A percentile compares a stretch with the other conserved stretches of the same genome.
Conservation (phyloP, 257 asterid genomes). For the Lithospermum erythrorhizon region DNA sequence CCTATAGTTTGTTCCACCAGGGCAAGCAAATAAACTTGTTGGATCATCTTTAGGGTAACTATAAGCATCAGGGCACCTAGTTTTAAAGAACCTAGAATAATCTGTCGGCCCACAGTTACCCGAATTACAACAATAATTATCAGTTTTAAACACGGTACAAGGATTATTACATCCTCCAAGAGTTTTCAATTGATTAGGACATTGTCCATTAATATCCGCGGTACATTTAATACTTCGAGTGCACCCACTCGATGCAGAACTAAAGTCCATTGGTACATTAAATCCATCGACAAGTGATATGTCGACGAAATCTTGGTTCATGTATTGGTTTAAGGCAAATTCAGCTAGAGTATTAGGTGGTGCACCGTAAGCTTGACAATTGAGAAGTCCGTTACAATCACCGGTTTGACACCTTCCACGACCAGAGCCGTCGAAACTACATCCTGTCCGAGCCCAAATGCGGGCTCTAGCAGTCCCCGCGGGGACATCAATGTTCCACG, state of each 20-base stretch:
- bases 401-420: slow-evolving; percentile 25
- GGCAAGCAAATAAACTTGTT: slow-evolving; percentile 18
- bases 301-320: slow-evolving; percentile 39
- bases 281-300: slow-evolving; percentile 59
- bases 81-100: slow-evolving; percentile 43
- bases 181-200: slow-evolving; percentile 36
- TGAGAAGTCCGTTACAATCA: slow-evolving; percentile 25
- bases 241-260: slow-evolving; percentile 5
- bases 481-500: slow-evolving; percentile 11
- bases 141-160: slow-evolving; percentile 50
- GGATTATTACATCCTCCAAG: slow-evolving; percentile 81
- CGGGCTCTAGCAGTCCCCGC: slow-evolving; percentile 18
- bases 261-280: slow-evolving; percentile 36
- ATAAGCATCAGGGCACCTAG: slow-evolving; percentile 44
- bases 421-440: slow-evolving; percentile 19
- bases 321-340: slow-evolving; percentile 29
- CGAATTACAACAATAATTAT: slow-evolving; percentile 55
- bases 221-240: slow-evolving; percentile 34
- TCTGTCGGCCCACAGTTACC: slow-evolving; percentile 51
- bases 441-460: slow-evolving; percentile 29
- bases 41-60: slow-evolving; percentile 29
- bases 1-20: slow-evolving; percentile 15
- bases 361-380: slow-evolving; percentile 32
- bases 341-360: slow-evolving; percentile 60
- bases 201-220: slow-evolving; percentile 41